Evolutionary conservation across 306 rosid genomes (phyloP), one percentile per base, ranked within the genome.

Genomic region (Hippophae tibetana): DNA sequence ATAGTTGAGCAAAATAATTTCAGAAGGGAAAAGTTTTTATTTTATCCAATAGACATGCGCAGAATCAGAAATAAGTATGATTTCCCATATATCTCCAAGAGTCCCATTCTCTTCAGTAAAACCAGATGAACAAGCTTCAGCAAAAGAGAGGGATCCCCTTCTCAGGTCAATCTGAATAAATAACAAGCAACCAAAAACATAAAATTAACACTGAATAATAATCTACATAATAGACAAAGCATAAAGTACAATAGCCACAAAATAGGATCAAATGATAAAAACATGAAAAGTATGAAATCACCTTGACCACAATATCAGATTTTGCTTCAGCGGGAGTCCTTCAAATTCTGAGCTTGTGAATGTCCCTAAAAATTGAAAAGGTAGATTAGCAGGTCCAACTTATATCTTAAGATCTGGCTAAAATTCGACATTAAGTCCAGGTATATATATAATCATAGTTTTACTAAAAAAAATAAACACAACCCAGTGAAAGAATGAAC

Each of bases 241-340:
- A 1, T 49, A 5, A 18, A 45, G 44, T 2, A 3, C 46, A 1
- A 42, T 13, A 50, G 27, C 43, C 23, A 3, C 2, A 13, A n/a
- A 47, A 5, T 25, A 8, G 14, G 58, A 26, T 13, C 43, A 26
- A 42, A 57, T 4, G 5, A 4, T 31, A 18, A 31, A 31, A 31
- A 31, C 38, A 3, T 26, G 56, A 8, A 25, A 49, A 57, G 13
- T 13, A 57, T 41, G 44, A 46, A 58, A 58, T 76, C 74, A 92
- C 99, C 99, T 92, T 92, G 56, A 92, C 99, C 56, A 83, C 93
- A 63, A 85, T 82, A 69, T 92, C 85, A 71, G 96, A 92, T 74
- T 84, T 88, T 1, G 84, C 95, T 63, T 83, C 95, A 61, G 79
- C 76, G 86, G 13, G 99, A 92, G 65, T 92, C 99, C 68, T 93